A percentile compares a stretch with the other conserved stretches of the same genome.
Evolutionary conservation across 2,329 filamentous ascomycete genomes (phyloP).

Genomic region (Bipolaris gigantea): DNA sequence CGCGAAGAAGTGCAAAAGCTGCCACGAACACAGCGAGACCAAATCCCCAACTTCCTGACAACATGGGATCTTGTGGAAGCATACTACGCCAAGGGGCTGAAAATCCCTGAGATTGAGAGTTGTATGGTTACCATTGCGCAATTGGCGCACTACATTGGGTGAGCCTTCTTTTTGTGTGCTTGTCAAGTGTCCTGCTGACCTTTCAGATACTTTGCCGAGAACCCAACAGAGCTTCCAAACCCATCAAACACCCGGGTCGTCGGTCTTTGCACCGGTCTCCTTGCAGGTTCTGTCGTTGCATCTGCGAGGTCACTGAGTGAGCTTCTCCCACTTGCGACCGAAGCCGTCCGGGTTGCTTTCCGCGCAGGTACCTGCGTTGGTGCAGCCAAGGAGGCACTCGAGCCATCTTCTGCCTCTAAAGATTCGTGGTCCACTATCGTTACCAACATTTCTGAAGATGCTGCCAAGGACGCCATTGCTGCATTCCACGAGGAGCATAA

Average conservation of each 20-base stretch:
- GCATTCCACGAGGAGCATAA: slow-evolving; percentile 61
- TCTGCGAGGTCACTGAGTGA: slow-evolving; percentile 64
- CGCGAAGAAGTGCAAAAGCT: slow-evolving; percentile 63
- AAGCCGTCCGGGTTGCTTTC: slow-evolving; percentile 68
- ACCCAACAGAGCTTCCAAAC: slow-evolving; percentile 56
- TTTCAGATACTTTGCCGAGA: slow-evolving; percentile 52
- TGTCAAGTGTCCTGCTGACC: slow-evolving; percentile 30
- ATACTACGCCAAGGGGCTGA: slow-evolving; percentile 61
- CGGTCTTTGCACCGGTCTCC: slow-evolving; percentile 69
- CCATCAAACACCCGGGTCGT: slow-evolving; percentile 58
- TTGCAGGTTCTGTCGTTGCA: slow-evolving; percentile 69
- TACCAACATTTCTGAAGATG: slow-evolving; percentile 57
- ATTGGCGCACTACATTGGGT: slow-evolving; percentile 70
- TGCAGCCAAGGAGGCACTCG: slow-evolving; percentile 49
- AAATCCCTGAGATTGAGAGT: slow-evolving; percentile 65
- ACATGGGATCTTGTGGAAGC: slow-evolving; percentile 66
- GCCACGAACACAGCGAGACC: slow-evolving; percentile 58
- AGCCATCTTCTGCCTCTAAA: slow-evolving; percentile 58
- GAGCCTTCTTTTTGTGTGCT: slow-evolving; percentile 35
- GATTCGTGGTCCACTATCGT: slow-evolving; percentile 70
- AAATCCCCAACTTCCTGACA: slow-evolving; percentile 64
- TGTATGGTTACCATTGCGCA: slow-evolving; percentile 67
- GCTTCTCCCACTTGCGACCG: slow-evolving; percentile 63
- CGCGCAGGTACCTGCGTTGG: slow-evolving; percentile 58
- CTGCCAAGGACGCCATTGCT: slow-evolving; percentile 55